Evolutionary conservation across 495 filamentous ascomycete species (phyloP), one percentile per base, ranked within the genome.

Genomic region (Aspergillus affinis): DNA sequence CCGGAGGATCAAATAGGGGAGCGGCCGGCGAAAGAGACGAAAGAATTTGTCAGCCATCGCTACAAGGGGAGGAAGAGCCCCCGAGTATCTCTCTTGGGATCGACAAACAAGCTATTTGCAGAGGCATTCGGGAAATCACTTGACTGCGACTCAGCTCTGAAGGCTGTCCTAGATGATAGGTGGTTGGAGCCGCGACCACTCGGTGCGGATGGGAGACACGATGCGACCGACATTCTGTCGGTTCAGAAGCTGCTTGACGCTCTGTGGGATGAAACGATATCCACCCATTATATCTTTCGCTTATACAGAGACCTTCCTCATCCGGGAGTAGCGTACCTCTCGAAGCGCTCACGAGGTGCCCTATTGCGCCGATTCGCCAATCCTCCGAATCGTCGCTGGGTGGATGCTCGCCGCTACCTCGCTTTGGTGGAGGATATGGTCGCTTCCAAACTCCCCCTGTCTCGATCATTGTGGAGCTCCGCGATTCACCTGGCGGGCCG

Each of bases 401-500:
- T 66, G 18, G 76, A 79, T 67, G 68, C 75, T 81, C 67, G 94
- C 55, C 88, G 90, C 32, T 98, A 92, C 69, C 84, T 97, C 48
- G 84, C 86, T 4, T 76, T 97, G 32, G 75, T 97, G 17, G 88
- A 92, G 54, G 93, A 98, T 69, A 87, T 93, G 79, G 85, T 90
- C 69, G 71, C 78, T 27, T 77, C 83, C 30, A 79, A 81, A 12
- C 81, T 95, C 18, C 80, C 86, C 3, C 67, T 97, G 54, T 86
- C 79, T 2, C 71, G 69, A 7, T 66, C 77, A 1, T 83, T 97
- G 69, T 98, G 92, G 92, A 94, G 87, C 49, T 86, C 81, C 36
- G 92, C 92, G 23, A 87, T 97, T 23, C 82, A 88, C 18, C 90
- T 94, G 62, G 87, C 87, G 23, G 85, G 86, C 30, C 86, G 87